A percentile compares a stretch with the other conserved stretches of the same genome.
These are phyloP conservation scores for Pezicula rhizophila DNA, from an alignment of 2,329 filamentous ascomycete species.

Conservation along the genomic window DNA sequence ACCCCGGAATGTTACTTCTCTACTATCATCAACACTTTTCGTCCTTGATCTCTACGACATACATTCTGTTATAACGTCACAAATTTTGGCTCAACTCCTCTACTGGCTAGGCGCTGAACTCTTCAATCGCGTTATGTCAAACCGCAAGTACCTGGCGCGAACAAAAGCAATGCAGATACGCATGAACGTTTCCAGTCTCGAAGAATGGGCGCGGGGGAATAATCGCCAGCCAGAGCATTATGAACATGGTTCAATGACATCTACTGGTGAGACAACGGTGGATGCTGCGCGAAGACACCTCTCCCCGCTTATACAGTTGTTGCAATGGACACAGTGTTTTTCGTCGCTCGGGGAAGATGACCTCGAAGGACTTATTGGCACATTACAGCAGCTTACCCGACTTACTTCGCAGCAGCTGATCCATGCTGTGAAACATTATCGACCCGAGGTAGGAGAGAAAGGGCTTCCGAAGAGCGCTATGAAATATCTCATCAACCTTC, in stretches of 20 bases:
- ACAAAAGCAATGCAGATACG: conserved; percentile 99
- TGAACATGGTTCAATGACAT: conserved; percentile 81
- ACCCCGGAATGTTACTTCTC: conserved; percentile 89
- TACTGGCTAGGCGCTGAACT: conserved; percentile 96
- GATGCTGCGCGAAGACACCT: conserved; percentile 81
- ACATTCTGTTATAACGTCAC: conserved; percentile 89
- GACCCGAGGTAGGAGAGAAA: conserved; percentile 92
- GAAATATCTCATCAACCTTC: conserved; percentile 76
- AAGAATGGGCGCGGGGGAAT: conserved; percentile 93
- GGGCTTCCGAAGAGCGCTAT: conserved; percentile 79
- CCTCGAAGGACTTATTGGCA: conserved; percentile 79
- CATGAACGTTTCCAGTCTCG: conserved; percentile 93
- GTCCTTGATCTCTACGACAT: conserved; percentile 98
- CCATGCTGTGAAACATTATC: conserved; percentile 87
- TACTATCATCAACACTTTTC: conserved; percentile 92
- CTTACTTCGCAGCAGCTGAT: conserved; percentile 84
- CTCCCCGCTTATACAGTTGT: conserved; percentile 81
- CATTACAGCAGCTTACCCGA: conserved; percentile 79
- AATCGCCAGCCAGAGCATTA: conserved; percentile 94
- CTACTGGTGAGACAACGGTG: conserved; percentile 79
- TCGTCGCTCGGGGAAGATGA: conserved; percentile 84
- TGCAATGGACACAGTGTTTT: conserved; percentile 98
- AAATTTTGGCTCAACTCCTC: conserved; percentile 85
- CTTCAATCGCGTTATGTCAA: conserved; percentile 97
- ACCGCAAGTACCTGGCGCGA: conserved; percentile 84